These are phyloP conservation scores for Logfia minima DNA, from an alignment of 129 eudicot genomes.

Conservation along the genomic window DNA sequence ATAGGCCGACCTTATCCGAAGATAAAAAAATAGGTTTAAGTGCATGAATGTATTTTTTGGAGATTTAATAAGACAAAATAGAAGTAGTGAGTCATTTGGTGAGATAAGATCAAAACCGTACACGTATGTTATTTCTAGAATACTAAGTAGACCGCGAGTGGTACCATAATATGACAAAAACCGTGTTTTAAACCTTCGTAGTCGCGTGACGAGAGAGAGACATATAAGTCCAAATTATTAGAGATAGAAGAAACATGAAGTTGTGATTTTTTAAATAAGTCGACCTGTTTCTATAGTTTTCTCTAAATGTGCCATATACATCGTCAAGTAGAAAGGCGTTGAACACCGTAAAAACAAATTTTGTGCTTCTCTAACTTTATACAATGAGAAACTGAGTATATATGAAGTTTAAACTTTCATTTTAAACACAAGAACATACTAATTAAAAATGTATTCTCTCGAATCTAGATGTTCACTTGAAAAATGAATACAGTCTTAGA, in stretches of 20 bases:
- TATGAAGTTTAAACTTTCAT: no score
- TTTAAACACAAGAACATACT: no score
- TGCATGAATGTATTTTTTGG: slow-evolving; percentile 45
- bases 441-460: no score
- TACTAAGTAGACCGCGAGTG: neutral
- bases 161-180: slow-evolving; percentile 22
- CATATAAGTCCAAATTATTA: neutral
- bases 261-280: neutral
- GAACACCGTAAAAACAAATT: no score
- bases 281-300: no score
- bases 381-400: no score
- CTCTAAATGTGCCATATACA: no score
- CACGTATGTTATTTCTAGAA: slow-evolving; percentile 38
- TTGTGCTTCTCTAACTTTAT: no score
- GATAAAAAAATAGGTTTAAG: slow-evolving; percentile 27
- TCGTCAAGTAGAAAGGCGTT: no score
- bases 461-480: no score
- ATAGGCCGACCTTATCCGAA: slow-evolving; percentile 59
- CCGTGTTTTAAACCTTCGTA: neutral
- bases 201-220: slow-evolving; percentile 14
- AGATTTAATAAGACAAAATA: slow-evolving; percentile 22
- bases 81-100: slow-evolving; percentile 28
- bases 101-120: slow-evolving; percentile 8
- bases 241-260: neutral
- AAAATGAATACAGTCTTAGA: no score